Base-by-base conservation (phyloP, 192 early-diverging fungal species). In the Martensiomyces pterosporus region DNA sequence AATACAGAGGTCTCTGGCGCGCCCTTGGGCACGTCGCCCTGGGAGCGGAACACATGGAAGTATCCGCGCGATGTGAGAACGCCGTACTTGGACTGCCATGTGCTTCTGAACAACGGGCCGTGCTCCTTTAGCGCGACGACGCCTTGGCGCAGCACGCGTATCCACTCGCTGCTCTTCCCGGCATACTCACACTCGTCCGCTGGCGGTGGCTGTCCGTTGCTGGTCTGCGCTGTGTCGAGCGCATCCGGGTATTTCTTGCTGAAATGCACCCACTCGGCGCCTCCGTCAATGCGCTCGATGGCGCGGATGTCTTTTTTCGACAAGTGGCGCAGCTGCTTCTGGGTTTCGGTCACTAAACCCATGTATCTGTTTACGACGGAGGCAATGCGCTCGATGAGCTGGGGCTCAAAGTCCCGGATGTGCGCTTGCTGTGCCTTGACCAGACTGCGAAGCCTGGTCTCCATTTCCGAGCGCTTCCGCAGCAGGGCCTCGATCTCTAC, bases 1-100 rank as follows among this genome's bases (percentile, higher is more conserved):
- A 60, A 64, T 4, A 72, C 57, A 10, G 68, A 72, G 10, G 68
- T 64, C 38, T 72, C 68, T 0, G 68, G 68, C 23, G 61, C 68
- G 17, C 61, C 61, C 17, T 51, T 44, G n/a, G 51, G 57, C 22
- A 72, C 68, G 41, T 72, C 68, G 39, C 68, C 68, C 45, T 72
- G 68, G 23, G 68, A 72, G 37, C 68, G 61, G 41, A 72, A 72
- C 5, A 72, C 68, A 34, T 72, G 68, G 26, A 72, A 64, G 43
- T 64, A 72, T 0, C 68, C 68, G 10, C 62, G 61, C 15, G 61
- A 44, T 5, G 68, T 72, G 44, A 72, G 61, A 15, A 72, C 68
- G 26, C 61, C 61, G 53, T 64, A 72, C 53, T 64, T 72, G 42
- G 52, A 57, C 53, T 72, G 68, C 61, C 68, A 64, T 17, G 61